Base-by-base conservation (phyloP, 306 rosid genomes). In the Sophora flavescens region DNA sequence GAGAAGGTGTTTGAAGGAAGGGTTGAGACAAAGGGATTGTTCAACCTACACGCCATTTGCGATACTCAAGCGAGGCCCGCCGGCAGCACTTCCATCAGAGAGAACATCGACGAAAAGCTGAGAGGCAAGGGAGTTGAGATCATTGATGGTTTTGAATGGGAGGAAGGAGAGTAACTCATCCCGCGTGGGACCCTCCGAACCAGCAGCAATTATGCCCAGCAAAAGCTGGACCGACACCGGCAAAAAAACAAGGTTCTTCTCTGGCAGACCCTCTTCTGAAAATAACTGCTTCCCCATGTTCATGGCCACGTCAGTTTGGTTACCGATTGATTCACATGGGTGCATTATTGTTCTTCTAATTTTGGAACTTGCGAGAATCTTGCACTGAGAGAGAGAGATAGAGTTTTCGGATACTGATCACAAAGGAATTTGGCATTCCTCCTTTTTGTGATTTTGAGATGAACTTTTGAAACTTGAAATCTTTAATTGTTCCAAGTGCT, bases 91-190 rank as follows among this genome's bases (percentile, higher is more conserved):
- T 3, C 78, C 95, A n/a, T 94, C 97, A 15, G 89, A 26, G 72
- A 90, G 78, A 7, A 92, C 85, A 4, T 74, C 15, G 44, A 84
- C 82, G 69, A n/a, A n/a, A n/a, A 86, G 82, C 84, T 91, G 85
- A 41, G 95, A 85, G 56, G 89, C 87, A 38, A 92, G 76, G 74
- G 87, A 84, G 74, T 85, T 92, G 74, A 90, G 93, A 41, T 80
- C 70, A 14, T 88, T 88, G 33, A 64, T 76, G 89, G 96, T 87
- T 11, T 85, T 76, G 45, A 86, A 81, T 75, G 79, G 86, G 72
- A 94, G 97, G 82, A 92, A 94, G 58, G 91, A 76, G 48, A 94
- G 97, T 6, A 92, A 76, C 74, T 94, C 93, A 9, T 87, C 74
- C 26, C 73, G 87, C 1, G 96, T 85, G 74, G 91, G 80, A n/a